Evolutionary conservation across 2,329 filamentous ascomycete species (phyloP).

Genomic region (Diplodia seriata): DNA sequence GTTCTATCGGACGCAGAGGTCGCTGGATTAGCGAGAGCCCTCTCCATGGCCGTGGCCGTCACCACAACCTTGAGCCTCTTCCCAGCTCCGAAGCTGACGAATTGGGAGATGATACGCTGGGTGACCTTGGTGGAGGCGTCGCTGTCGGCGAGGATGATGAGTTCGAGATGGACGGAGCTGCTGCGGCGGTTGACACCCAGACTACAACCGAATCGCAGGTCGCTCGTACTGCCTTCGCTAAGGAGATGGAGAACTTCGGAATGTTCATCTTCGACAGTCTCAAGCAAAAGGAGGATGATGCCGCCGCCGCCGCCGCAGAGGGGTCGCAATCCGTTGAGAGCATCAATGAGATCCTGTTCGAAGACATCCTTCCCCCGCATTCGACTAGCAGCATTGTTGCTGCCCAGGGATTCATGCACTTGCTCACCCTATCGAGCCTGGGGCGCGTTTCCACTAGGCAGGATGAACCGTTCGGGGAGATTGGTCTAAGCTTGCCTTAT

Average conservation of each 20-base stretch:
- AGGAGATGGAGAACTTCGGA: slow-evolving; percentile 68
- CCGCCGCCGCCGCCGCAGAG: slow-evolving; percentile 34
- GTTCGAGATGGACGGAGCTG: slow-evolving; percentile 46
- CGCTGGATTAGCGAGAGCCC: slow-evolving; percentile 67
- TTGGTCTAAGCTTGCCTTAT: slow-evolving; percentile 35
- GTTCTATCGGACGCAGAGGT: slow-evolving; percentile 50
- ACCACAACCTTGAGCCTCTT: slow-evolving; percentile 41
- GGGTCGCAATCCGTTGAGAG: slow-evolving; percentile 2
- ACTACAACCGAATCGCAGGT: slow-evolving; percentile 57
- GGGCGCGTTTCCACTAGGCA: slow-evolving; percentile 69
- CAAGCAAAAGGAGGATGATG: slow-evolving; percentile 45
- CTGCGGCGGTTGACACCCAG: slow-evolving; percentile 58
- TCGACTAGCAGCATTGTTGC: slow-evolving; percentile 65
- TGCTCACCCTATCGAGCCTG: slow-evolving; percentile 60
- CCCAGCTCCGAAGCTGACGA: slow-evolving; percentile 39
- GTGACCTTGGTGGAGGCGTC: slow-evolving; percentile 37
- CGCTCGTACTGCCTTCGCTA: slow-evolving; percentile 61
- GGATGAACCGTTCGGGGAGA: slow-evolving; percentile 52
- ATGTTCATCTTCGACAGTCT: slow-evolving; percentile 57
- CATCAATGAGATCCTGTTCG: slow-evolving; percentile 65
- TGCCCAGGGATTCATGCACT: slow-evolving; percentile 59
- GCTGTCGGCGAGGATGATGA: slow-evolving; percentile 43
- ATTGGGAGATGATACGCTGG: slow-evolving; percentile 38
- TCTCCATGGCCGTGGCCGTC: slow-evolving; percentile 59
- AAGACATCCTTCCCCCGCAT: slow-evolving; percentile 68